Conservation (phyloP, 2,329 filamentous ascomycete genomes). For the Aspergillus sp. region DNA sequence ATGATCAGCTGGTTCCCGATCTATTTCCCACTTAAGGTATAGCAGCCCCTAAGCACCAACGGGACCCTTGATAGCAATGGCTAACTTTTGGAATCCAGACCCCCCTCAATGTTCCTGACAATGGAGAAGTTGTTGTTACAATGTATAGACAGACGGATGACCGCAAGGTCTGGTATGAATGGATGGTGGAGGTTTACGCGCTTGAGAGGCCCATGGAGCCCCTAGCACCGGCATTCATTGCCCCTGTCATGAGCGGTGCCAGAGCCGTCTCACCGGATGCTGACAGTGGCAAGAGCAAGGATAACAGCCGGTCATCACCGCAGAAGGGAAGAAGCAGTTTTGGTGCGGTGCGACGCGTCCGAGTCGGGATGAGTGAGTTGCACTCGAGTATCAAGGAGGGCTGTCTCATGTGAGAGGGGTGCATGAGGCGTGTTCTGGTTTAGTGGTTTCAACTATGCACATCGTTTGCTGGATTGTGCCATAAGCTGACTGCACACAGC, state of each 20-base stretch:
- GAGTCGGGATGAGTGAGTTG: slow-evolving; percentile 46
- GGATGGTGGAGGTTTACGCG: slow-evolving; percentile 82
- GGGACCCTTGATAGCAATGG: background rate
- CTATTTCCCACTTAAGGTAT: slow-evolving; percentile 95
- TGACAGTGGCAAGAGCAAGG: slow-evolving; percentile 13
- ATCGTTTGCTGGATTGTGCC: no score
- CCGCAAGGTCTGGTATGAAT: slow-evolving; percentile 97
- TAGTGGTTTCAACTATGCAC: background rate
- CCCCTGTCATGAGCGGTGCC: slow-evolving; percentile 32
- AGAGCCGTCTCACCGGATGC: slow-evolving; percentile 24
- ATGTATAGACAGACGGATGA: slow-evolving; percentile 98
- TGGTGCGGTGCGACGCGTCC: slow-evolving; percentile 26
- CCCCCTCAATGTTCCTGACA: slow-evolving; percentile 80
- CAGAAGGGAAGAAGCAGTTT: slow-evolving; percentile 12
- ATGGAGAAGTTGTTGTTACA: slow-evolving; percentile 80
- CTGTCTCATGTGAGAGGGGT: slow-evolving; percentile 45
- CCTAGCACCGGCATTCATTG: slow-evolving; percentile 12
- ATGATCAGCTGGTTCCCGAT: slow-evolving; percentile 99
- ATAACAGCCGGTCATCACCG: slow-evolving; percentile 5
- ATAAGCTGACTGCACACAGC: no score
- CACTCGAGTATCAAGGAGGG: slow-evolving; percentile 51
- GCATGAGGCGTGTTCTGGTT: background rate
- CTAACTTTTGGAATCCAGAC: slow-evolving; percentile 52
- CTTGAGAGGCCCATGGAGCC: slow-evolving; percentile 26
- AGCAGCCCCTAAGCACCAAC: slow-evolving; percentile 18